Evolutionary conservation across 2,329 filamentous ascomycete species (phyloP).

Genomic region (Ceratocystis ficicola): DNA sequence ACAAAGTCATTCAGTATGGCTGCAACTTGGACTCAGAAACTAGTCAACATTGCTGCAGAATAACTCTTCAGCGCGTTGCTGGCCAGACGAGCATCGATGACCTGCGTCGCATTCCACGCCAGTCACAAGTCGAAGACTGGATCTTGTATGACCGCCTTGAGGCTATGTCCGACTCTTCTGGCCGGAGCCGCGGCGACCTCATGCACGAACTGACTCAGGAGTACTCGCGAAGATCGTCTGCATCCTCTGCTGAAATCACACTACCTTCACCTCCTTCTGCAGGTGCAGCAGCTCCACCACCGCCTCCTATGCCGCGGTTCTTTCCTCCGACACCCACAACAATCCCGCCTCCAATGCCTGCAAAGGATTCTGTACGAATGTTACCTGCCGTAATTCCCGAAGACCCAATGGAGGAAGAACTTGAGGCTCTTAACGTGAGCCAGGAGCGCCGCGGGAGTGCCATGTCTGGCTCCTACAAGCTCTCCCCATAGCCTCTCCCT

Average conservation of each 20-base stretch:
- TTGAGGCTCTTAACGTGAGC: conserved; percentile 9
- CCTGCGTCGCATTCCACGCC: conserved; percentile 37
- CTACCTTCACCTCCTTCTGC: conserved; percentile 12
- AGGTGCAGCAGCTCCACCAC: background rate
- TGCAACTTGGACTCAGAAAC: conserved; percentile 32
- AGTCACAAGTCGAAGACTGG: conserved; percentile 48
- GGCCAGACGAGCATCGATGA: conserved; percentile 35
- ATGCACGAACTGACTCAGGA: conserved; percentile 18
- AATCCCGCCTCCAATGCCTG: conserved; percentile 7
- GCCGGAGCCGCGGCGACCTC: conserved; percentile 19
- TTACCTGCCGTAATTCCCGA: conserved; percentile 20
- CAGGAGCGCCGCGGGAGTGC: conserved; percentile 13
- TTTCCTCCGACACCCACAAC: background rate
- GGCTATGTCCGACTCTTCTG: conserved; percentile 27
- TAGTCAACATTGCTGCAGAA: conserved; percentile 34
- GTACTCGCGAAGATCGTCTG: conserved; percentile 18
- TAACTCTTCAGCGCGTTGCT: conserved; percentile 36
- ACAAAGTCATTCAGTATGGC: conserved; percentile 39
- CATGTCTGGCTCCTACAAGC: conserved; percentile 16
- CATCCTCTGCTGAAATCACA: background rate
- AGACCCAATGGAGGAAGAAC: conserved; percentile 19
- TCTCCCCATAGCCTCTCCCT: conserved; percentile 2
- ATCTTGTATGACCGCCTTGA: conserved; percentile 37
- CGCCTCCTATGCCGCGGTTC: background rate
- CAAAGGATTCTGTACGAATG: conserved; percentile 15